Base-by-base conservation (phyloP, 1,139 yeast genomes). In the Taphrina sp. region DNA sequence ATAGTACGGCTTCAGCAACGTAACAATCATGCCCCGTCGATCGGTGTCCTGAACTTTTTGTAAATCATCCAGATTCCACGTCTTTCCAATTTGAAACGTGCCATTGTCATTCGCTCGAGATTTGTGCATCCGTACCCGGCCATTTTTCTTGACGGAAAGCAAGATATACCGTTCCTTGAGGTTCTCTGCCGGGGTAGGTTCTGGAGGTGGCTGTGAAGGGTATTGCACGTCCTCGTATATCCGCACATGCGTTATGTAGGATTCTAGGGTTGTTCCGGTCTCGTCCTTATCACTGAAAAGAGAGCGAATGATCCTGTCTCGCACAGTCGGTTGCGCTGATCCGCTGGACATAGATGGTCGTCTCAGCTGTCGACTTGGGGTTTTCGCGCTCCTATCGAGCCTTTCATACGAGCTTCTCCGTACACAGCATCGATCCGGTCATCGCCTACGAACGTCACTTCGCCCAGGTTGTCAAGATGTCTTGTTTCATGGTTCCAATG, bases 1-100 rank as follows among this genome's bases (percentile, higher is more conserved):
- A 69, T 82, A 90, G 69, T 92, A 90, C 46, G 78, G 81, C 67
- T 88, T 89, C 46, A 86, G 86, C 65, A 92, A 74, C 29, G 75
- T 74, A 60, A 86, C 74, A 1, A 78, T 65, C 61, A 90, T 76
- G 1, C 73, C 71, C 5, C 54, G 46, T 3, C 61, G 56, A 3
- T 64, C 62, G 22, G 62, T 62, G 58, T 79, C 75, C 44, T 81
- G 80, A 3, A 90, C 70, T 35, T 70, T 70, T 12, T 75, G 70
- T 62, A 92, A 72, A 62, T 87, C 95, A 59, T 80, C 87, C 65
- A 92, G 72, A 61, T 82, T 83, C 98, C 98, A 92, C 3, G 95
- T 84, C 65, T 96, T 78, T 36, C 98, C 98, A 55, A 92, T 86
- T 69, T 90, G 97, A 65, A 85, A 82, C 2, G 82, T 70, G 2